Percentiles rank a stretch among this genome's conserved stretches.
Conservation (phyloP, 768 basidiomycete genomes). For the Flagelloscypha sp. region DNA sequence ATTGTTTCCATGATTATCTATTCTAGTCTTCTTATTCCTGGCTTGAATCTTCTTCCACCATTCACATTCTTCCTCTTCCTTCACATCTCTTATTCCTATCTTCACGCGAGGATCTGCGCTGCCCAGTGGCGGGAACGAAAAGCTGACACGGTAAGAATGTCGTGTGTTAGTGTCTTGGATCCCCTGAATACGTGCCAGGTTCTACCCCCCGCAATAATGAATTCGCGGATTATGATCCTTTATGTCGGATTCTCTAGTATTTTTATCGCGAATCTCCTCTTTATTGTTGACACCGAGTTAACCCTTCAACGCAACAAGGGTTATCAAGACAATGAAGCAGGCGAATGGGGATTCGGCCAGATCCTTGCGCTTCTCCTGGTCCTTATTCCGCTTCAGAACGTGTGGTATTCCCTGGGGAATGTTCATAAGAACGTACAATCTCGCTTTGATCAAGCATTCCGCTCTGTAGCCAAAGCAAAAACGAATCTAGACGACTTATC, state of each 20-base stretch:
- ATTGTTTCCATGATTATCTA: conserved; percentile 14
- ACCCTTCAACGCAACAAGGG: conserved; percentile 7
- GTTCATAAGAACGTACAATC: no score
- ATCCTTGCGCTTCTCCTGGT: conserved; percentile 14
- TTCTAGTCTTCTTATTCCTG: conserved; percentile 13
- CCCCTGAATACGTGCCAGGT: no score
- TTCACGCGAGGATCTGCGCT: no score
- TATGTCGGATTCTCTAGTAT: conserved; percentile 7
- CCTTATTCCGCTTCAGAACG: conserved; percentile 13
- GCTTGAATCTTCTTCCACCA: conserved; percentile 13
- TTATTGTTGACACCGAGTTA: conserved; percentile 13
- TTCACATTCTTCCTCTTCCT: conserved; percentile 10
- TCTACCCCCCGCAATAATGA: no score
- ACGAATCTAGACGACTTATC: no score
- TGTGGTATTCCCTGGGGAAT: no score
- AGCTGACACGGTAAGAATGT: no score
- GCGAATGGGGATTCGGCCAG: conserved; percentile 15
- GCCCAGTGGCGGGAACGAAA: no score
- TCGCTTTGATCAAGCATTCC: no score
- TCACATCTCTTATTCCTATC: conserved; percentile 9
- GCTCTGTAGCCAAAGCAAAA: no score
- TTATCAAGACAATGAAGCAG: conserved; percentile 3
- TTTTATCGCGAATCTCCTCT: conserved; percentile 12
- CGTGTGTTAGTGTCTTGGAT: no score
- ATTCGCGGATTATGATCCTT: no score